Evolutionary conservation across 2,329 filamentous ascomycete species (phyloP).

Genomic region (Blumeria hordei): DNA sequence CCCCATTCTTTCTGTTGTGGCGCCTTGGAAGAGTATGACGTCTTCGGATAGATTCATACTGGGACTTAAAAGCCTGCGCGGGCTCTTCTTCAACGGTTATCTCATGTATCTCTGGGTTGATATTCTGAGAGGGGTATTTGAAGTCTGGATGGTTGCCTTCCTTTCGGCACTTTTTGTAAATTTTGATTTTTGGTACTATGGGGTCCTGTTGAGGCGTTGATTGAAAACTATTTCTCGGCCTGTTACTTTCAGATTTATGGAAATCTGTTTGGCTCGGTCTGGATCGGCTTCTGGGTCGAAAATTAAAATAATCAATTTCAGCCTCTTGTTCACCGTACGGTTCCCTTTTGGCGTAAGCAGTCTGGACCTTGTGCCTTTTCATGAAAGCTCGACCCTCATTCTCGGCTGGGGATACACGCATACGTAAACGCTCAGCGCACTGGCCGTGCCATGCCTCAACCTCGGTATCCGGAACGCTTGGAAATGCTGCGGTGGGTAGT

Average conservation of each 20-base stretch:
- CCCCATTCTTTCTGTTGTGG: not conserved
- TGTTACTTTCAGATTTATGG: too few species aligned
- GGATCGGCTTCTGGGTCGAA: too few species aligned
- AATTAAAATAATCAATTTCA: too few species aligned
- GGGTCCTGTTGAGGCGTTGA: too few species aligned
- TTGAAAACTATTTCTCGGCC: too few species aligned
- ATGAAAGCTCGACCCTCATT: slow-evolving; percentile 8
- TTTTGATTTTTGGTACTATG: too few species aligned
- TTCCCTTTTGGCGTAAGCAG: too few species aligned
- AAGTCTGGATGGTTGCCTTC: not conserved
- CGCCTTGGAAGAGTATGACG: not conserved
- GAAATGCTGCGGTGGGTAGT: slow-evolving; percentile 39
- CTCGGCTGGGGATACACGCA: slow-evolving; percentile 21
- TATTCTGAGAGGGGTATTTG: not conserved
- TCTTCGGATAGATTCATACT: not conserved
- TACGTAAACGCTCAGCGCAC: slow-evolving; percentile 45
- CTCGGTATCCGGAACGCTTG: slow-evolving; percentile 46
- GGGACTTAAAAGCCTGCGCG: not conserved
- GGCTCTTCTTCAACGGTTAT: not conserved
- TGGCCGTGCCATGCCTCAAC: slow-evolving; percentile 69
- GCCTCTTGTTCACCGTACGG: too few species aligned
- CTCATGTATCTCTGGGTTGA: not conserved
- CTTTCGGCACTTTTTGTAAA: not conserved
- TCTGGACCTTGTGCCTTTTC: not conserved
- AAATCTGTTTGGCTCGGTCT: too few species aligned